Evolutionary conservation across 2,329 filamentous ascomycete species (phyloP).

Genomic region (Rhytidhysteron rufulum): DNA sequence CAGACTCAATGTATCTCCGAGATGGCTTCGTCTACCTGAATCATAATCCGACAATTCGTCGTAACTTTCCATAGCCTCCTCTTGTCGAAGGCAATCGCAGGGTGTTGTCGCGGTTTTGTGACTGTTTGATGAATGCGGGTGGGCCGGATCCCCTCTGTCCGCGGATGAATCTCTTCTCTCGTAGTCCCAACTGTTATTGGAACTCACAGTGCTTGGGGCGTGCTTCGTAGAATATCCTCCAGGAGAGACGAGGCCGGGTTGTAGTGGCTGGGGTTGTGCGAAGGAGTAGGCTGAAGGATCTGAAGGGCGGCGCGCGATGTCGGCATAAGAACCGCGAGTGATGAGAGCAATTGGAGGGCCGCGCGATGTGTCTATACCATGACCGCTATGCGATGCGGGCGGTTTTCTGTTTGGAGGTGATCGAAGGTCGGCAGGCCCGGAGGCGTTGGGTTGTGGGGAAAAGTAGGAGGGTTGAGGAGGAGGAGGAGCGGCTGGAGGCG

Average conservation of each 20-base stretch:
- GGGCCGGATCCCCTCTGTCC: slow-evolving; percentile 13
- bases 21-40: slow-evolving; percentile 22
- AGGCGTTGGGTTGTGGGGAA: slow-evolving; percentile 23
- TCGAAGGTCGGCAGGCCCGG: slow-evolving; percentile 25
- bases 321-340: slow-evolving; percentile 36
- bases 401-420: slow-evolving; percentile 34
- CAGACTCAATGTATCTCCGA: slow-evolving; percentile 14
- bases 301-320: slow-evolving; percentile 29
- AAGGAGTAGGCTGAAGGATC: slow-evolving; percentile 24
- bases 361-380: slow-evolving; percentile 48
- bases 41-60: slow-evolving; percentile 30
- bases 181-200: not conserved
- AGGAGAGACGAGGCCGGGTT: slow-evolving; percentile 20
- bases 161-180: slow-evolving; percentile 14
- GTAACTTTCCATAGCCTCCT: slow-evolving; percentile 26
- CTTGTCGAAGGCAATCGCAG: slow-evolving; percentile 12
- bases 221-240: slow-evolving; percentile 8
- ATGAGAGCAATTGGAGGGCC: slow-evolving; percentile 51
- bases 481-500: slow-evolving; percentile 15
- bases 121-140: slow-evolving; percentile 11
- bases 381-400: slow-evolving; percentile 46
- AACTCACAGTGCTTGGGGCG: not conserved
- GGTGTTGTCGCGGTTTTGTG: slow-evolving; percentile 18
- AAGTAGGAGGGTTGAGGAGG: slow-evolving; percentile 29
- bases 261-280: slow-evolving; percentile 24